These are phyloP conservation scores for Neurospora sp. DNA, from an alignment of 2,329 filamentous ascomycete species.

Conservation along the genomic window DNA sequence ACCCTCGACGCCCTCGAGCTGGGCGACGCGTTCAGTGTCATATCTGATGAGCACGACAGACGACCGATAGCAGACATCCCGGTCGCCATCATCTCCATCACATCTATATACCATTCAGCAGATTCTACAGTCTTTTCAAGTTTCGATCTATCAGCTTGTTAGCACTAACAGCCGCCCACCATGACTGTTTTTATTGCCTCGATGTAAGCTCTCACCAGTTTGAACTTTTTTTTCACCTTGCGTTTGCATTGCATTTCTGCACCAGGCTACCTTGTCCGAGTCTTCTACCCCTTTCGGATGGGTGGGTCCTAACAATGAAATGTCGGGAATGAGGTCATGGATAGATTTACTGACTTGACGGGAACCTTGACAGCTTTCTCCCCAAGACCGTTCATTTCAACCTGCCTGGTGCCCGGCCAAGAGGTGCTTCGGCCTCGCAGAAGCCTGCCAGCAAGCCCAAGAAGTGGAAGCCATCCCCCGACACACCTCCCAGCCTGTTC, in stretches of 20 bases:
- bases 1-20: neutral
- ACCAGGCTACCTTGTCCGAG: constrained; percentile 5
- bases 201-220: constrained; percentile 19
- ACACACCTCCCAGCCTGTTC: constrained; percentile 44
- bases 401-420: constrained; percentile 44
- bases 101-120: neutral
- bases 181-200: constrained; percentile 44
- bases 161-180: constrained; percentile 16
- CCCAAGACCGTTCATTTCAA: constrained; percentile 89
- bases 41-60: constrained; percentile 5
- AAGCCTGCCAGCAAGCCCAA: constrained; percentile 16
- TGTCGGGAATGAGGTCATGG: neutral
- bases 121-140: neutral
- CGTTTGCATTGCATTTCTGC: neutral
- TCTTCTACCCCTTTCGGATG: neutral
- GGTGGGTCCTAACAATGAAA: neutral
- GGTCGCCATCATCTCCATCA: neutral
- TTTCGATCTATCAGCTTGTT: neutral
- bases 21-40: neutral
- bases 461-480: constrained; percentile 14
- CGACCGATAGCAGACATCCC: constrained; percentile 6
- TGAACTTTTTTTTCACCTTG: constrained; percentile 1
- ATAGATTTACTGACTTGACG: constrained; percentile 4
- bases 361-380: constrained; percentile 56
- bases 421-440: constrained; percentile 22